Percentiles rank a stretch among this genome's conserved stretches.
phyloP scores from a whole-genome alignment of 192 early-diverging fungal species.

The Coemansia pectinata region DNA sequence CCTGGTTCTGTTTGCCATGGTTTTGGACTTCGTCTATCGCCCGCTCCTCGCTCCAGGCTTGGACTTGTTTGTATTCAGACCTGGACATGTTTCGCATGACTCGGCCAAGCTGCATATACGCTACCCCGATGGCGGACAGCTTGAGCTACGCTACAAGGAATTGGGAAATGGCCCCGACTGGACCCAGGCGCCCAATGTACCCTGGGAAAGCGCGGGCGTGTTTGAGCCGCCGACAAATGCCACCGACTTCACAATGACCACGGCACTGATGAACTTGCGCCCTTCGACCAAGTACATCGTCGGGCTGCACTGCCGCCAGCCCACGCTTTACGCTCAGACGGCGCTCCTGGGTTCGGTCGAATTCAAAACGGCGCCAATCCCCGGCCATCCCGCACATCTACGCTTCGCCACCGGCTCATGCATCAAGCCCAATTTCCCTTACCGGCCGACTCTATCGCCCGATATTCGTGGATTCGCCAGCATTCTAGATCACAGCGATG shows the following conservation, averaged over 20 bases:
- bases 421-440: constrained; percentile 58
- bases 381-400: constrained; percentile 23
- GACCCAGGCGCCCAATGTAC: background rate
- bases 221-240: constrained; percentile 23
- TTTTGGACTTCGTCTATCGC: constrained; percentile 53
- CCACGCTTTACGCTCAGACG: constrained; percentile 22
- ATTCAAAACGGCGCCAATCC: constrained; percentile 35
- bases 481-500: constrained; percentile 42
- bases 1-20: constrained; percentile 39
- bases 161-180: background rate
- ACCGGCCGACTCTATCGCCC: constrained; percentile 24
- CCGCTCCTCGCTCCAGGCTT: constrained; percentile 34
- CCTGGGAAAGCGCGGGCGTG: constrained; percentile 38
- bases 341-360: constrained; percentile 32
- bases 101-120: constrained; percentile 47
- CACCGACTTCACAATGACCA: constrained; percentile 34
- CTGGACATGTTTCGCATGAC: constrained; percentile 44
- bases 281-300: constrained; percentile 41
- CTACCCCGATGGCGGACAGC: constrained; percentile 29
- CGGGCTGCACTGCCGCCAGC: constrained; percentile 31
- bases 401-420: constrained; percentile 55
- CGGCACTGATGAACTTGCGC: constrained; percentile 24
- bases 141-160: constrained; percentile 40
- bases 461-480: constrained; percentile 49
- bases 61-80: constrained; percentile 36